These are phyloP conservation scores for Scalesia atractyloides DNA, from an alignment of 129 eudicot species.

Conservation along the genomic window DNA sequence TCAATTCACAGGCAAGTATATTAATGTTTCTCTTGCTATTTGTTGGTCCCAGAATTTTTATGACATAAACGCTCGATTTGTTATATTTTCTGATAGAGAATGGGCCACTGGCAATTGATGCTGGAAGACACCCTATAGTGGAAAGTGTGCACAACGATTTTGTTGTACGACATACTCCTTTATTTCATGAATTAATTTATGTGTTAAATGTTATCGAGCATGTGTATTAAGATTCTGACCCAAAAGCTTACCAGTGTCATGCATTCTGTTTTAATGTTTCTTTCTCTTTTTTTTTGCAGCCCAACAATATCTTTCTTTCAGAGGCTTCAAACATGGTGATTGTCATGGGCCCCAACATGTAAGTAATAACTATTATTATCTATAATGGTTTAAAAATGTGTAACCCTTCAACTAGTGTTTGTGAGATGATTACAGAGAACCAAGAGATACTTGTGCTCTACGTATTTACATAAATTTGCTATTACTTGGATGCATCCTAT, in stretches of 20 bases:
- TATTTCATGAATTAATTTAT: constrained; percentile 15
- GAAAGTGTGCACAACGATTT: constrained; percentile 91
- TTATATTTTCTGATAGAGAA: constrained; percentile 50
- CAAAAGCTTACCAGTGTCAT: constrained; percentile 20
- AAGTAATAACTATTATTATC: too few relatives aligned
- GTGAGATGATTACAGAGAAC: too few relatives aligned
- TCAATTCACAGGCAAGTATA: constrained; percentile 68
- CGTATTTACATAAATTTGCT: too few relatives aligned
- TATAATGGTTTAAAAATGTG: too few relatives aligned
- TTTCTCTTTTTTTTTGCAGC: constrained; percentile 62
- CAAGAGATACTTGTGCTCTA: too few relatives aligned
- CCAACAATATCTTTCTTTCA: constrained; percentile 89
- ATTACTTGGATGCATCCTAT: constrained; percentile 17
- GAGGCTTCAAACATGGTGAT: constrained; percentile 97
- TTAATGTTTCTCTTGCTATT: constrained; percentile 11
- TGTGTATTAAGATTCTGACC: constrained; percentile 3
- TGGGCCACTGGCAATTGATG: constrained; percentile 98
- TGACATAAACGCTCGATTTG: constrained; percentile 4
- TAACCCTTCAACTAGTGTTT: too few relatives aligned
- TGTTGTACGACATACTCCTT: constrained; percentile 58
- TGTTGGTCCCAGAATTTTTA: constrained; percentile 9
- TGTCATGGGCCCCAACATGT: constrained; percentile 98
- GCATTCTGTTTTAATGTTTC: constrained; percentile 21
- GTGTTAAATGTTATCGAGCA: constrained; percentile 10
- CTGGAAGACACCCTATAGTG: constrained; percentile 94